Conservation (phyloP, 495 filamentous ascomycete genomes). For the Geopyxis carbonaria region DNA sequence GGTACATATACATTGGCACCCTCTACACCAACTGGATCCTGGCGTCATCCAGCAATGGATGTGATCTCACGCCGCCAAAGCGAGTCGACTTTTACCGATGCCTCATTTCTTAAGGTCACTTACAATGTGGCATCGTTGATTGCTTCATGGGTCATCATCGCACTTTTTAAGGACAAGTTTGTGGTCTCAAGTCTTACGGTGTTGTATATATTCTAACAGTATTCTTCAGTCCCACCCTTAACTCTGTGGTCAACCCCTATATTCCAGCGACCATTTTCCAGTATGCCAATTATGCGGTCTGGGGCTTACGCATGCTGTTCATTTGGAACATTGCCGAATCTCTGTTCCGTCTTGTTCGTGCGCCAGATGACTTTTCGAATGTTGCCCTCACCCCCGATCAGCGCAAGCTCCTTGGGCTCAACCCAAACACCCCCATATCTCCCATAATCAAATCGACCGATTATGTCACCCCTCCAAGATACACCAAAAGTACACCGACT, state of each 20-base stretch:
- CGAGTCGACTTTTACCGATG: slow-evolving; percentile 53
- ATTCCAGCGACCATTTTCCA: slow-evolving; percentile 5
- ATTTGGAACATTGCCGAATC: slow-evolving; percentile 48
- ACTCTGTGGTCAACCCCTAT: neutral
- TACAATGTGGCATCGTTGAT: slow-evolving; percentile 45
- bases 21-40: slow-evolving; percentile 49
- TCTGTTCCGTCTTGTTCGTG: slow-evolving; percentile 48
- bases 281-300: slow-evolving; percentile 26
- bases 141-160: slow-evolving; percentile 27
- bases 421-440: slow-evolving; percentile 45
- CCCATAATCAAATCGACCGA: slow-evolving; percentile 39
- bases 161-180: slow-evolving; percentile 5
- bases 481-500: slow-evolving; percentile 50
- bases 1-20: slow-evolving; percentile 11
- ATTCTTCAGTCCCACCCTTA: neutral
- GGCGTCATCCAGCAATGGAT: slow-evolving; percentile 66
- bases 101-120: slow-evolving; percentile 45
- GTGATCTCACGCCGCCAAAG: slow-evolving; percentile 62
- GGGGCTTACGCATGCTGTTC: slow-evolving; percentile 40
- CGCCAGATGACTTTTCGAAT: slow-evolving; percentile 58
- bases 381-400: slow-evolving; percentile 85
- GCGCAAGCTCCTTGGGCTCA: slow-evolving; percentile 65
- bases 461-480: slow-evolving; percentile 69
- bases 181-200: too few species aligned
- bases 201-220: too few species aligned